phyloP scores from a whole-genome alignment of 805 yeast genomes.

The Tetrapisispora fleetii region DNA sequence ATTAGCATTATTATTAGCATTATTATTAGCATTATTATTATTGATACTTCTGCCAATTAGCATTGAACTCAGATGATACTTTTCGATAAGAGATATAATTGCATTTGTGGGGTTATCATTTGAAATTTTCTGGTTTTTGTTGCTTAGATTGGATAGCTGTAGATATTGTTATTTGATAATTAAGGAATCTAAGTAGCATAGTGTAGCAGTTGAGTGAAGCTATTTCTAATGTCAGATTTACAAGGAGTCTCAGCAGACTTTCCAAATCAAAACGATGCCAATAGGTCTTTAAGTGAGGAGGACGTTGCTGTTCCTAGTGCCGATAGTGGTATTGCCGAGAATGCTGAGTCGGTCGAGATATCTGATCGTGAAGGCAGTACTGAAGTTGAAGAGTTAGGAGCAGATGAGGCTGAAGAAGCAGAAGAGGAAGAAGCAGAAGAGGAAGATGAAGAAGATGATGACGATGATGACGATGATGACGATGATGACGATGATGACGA shows the following conservation, averaged over 20 bases:
- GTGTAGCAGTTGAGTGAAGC: neutral
- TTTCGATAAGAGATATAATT: too few species aligned
- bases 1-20: too few species aligned
- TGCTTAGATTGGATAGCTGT: neutral
- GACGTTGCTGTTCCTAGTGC: neutral
- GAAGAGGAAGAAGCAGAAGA: slow-evolving; percentile 9
- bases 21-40: too few species aligned
- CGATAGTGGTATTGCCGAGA: neutral
- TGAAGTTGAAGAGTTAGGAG: slow-evolving; percentile 7
- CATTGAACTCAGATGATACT: too few species aligned
- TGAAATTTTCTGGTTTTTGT: neutral
- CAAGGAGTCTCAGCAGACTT: neutral
- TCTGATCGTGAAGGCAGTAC: neutral
- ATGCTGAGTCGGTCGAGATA: neutral
- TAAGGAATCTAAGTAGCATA: neutral
- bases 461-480: slow-evolving; percentile 14
- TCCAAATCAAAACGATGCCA: neutral
- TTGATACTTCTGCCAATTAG: too few species aligned
- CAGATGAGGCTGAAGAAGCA: slow-evolving; percentile 1
- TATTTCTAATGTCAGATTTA: neutral
- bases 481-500: slow-evolving; percentile 2
- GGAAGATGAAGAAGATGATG: slow-evolving; percentile 20
- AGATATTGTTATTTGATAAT: neutral
- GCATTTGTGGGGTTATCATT: too few species aligned
- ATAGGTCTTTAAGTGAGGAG: neutral